These are phyloP conservation scores for Myriangium duriaei DNA, from an alignment of 2,329 filamentous ascomycete species.

Conservation along the genomic window DNA sequence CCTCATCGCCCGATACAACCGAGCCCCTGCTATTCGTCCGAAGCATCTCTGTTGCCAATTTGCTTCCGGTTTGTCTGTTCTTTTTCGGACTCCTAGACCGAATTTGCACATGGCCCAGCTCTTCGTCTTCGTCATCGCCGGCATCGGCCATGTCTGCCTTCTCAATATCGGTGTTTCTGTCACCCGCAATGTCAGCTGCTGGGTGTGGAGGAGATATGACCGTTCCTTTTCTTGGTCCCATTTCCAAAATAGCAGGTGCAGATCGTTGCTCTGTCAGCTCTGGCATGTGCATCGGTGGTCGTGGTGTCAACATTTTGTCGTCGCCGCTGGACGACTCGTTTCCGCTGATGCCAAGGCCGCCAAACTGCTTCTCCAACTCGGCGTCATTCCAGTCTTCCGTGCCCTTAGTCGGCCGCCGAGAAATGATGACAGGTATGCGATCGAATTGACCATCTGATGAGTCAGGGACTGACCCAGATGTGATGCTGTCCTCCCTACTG, in stretches of 20 bases:
- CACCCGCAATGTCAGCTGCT: slow-evolving; percentile 26
- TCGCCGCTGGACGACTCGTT: slow-evolving; percentile 36
- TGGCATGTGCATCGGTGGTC: slow-evolving; percentile 29
- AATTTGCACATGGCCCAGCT: slow-evolving; percentile 51
- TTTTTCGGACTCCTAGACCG: slow-evolving; percentile 41
- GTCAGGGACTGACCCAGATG: slow-evolving; percentile 59
- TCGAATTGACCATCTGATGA: slow-evolving; percentile 44
- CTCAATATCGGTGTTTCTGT: slow-evolving; percentile 2
- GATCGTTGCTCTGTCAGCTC: slow-evolving; percentile 52
- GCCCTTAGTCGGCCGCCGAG: slow-evolving; percentile 43
- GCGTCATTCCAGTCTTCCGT: slow-evolving; percentile 66
- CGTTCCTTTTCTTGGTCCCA: background rate
- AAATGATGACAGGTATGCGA: slow-evolving; percentile 63
- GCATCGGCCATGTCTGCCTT: slow-evolving; percentile 43
- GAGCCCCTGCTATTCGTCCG: slow-evolving; percentile 89
- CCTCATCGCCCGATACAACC: slow-evolving; percentile 39
- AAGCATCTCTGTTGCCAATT: slow-evolving; percentile 96
- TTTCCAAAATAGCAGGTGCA: slow-evolving; percentile 40
- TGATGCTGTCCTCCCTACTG: slow-evolving; percentile 78
- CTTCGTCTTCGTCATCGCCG: slow-evolving; percentile 90
- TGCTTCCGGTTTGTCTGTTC: slow-evolving; percentile 54
- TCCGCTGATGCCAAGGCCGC: slow-evolving; percentile 58
- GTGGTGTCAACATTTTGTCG: slow-evolving; percentile 14
- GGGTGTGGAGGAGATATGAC: slow-evolving; percentile 24
- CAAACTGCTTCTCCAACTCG: slow-evolving; percentile 35